Evolutionary conservation across 495 filamentous ascomycete species (phyloP).

Genomic region (Neurospora sp.): DNA sequence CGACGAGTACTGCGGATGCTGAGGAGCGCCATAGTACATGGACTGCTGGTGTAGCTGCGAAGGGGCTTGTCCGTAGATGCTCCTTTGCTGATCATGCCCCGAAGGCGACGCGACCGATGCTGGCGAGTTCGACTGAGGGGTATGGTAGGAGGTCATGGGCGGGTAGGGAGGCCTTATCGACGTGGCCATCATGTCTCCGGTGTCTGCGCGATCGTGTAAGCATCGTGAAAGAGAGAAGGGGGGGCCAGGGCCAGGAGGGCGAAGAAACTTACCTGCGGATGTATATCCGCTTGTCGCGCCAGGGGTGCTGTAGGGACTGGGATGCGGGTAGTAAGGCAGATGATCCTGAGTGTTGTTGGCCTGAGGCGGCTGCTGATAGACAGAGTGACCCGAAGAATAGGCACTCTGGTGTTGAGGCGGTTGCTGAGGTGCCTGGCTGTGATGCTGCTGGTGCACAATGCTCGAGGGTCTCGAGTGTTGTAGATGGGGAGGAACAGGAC

Average conservation of each 20-base stretch:
- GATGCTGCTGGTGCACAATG: constrained; percentile 57
- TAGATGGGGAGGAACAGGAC: constrained; percentile 45
- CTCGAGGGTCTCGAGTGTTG: constrained; percentile 55
- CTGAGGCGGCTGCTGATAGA: constrained; percentile 42
- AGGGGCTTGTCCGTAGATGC: constrained; percentile 70
- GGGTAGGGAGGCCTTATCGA: constrained; percentile 77
- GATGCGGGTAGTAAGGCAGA: constrained; percentile 61
- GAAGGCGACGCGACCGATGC: constrained; percentile 91
- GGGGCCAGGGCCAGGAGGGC: constrained; percentile 6
- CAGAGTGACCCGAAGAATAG: constrained; percentile 48
- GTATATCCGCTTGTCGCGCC: constrained; percentile 62
- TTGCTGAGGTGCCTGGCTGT: constrained; percentile 37
- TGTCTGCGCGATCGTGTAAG: constrained; percentile 46
- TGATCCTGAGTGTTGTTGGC: constrained; percentile 46
- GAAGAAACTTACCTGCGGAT: constrained; percentile 59
- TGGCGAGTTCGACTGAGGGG: constrained; percentile 90
- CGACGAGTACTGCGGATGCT: constrained; percentile 56
- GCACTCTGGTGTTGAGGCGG: constrained; percentile 42
- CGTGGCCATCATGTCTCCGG: constrained; percentile 87
- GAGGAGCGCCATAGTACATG: constrained; percentile 52
- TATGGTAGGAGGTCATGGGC: constrained; percentile 74
- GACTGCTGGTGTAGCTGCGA: constrained; percentile 68
- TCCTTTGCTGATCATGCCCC: constrained; percentile 77
- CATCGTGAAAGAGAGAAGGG: not conserved
- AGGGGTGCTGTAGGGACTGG: constrained; percentile 63